Conservation (phyloP, 2,329 filamentous ascomycete genomes). For the Rutstroemia sp. region DNA sequence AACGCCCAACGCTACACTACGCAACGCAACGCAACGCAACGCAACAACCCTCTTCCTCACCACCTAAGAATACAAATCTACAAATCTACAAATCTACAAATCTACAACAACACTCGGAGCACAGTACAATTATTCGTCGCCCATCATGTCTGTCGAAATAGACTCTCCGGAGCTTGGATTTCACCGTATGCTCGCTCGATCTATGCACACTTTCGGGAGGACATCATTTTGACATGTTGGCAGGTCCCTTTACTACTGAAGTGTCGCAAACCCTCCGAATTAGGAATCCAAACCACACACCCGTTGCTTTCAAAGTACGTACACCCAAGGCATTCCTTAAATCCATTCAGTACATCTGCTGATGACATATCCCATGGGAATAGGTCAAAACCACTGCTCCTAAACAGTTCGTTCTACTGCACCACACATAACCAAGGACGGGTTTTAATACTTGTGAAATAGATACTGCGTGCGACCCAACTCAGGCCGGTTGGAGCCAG, state of each 20-base stretch:
- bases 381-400: conserved; percentile 98
- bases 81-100: too few species aligned
- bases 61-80: neutral
- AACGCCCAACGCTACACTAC: neutral
- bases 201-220: neutral
- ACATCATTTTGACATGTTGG: conserved; percentile 12
- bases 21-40: neutral
- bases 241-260: conserved; percentile 61
- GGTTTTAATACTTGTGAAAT: conserved; percentile 11
- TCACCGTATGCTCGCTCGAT: conserved; percentile 62
- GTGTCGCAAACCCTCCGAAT: conserved; percentile 58
- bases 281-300: conserved; percentile 54
- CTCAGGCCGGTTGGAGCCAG: conserved; percentile 89
- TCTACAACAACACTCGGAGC: neutral
- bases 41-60: neutral
- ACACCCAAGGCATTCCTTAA: neutral
- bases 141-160: conserved; percentile 88
- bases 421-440: neutral
- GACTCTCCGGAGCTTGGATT: conserved; percentile 89
- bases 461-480: conserved; percentile 98
- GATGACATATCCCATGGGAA: neutral
- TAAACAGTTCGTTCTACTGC: conserved; percentile 69
- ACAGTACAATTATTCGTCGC: conserved; percentile 14
- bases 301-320: conserved; percentile 63
- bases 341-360: conserved; percentile 13